These are phyloP conservation scores for Trypethelium eluteriae DNA, from an alignment of 495 filamentous ascomycete genomes.

Conservation along the genomic window DNA sequence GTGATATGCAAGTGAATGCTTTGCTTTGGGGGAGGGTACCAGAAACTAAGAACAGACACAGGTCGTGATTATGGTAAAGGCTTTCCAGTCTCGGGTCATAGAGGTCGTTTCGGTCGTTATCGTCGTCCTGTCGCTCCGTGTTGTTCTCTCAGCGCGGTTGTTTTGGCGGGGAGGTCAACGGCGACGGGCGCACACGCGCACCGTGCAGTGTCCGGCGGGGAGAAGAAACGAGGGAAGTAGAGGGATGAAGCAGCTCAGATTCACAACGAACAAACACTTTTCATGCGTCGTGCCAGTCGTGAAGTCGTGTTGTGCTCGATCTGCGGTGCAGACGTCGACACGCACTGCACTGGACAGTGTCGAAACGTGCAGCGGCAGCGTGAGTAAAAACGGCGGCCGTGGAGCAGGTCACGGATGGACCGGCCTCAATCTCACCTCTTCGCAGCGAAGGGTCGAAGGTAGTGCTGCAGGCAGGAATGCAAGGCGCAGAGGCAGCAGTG, in stretches of 20 bases:
- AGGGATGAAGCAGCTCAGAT: too few relatives aligned
- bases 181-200: background rate
- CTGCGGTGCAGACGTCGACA: slow-evolving; percentile 20
- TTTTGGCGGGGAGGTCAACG: background rate
- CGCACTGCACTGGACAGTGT: background rate
- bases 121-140: background rate
- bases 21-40: background rate
- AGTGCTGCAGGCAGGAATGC: slow-evolving; percentile 9
- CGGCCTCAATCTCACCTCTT: slow-evolving; percentile 7
- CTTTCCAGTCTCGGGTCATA: background rate
- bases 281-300: slow-evolving; percentile 10
- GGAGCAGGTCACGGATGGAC: background rate
- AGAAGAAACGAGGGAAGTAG: background rate
- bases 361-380: background rate
- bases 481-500: slow-evolving; percentile 22
- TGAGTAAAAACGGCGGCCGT: background rate
- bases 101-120: slow-evolving; percentile 8
- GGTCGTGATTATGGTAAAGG: background rate
- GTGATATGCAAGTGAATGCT: background rate
- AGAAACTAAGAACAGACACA: slow-evolving; percentile 1
- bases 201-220: background rate
- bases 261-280: background rate
- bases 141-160: background rate
- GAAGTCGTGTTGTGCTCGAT: background rate
- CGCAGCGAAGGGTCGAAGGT: slow-evolving; percentile 12